A percentile compares a stretch with the other conserved stretches of the same genome.
Conservation (phyloP, 2,329 filamentous ascomycete genomes). For the Hypomyces rosellus region DNA sequence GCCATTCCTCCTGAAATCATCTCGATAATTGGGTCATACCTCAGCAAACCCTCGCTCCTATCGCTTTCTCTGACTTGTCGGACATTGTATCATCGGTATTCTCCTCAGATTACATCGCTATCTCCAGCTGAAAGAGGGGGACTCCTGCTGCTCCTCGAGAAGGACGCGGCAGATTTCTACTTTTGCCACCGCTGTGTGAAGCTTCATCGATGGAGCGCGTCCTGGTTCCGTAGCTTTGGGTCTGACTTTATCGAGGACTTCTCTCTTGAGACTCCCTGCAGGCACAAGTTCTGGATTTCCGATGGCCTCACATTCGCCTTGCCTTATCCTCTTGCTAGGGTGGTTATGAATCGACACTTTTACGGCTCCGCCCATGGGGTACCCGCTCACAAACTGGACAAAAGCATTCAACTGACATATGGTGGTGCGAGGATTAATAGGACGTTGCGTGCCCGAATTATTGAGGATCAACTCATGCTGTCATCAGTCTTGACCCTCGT, state of each 20-base stretch:
- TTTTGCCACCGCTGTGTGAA: constrained; percentile 8
- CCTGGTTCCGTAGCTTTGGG: background rate
- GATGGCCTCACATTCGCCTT: background rate
- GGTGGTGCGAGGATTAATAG: background rate
- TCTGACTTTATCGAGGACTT: background rate
- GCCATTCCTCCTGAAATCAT: constrained; percentile 13
- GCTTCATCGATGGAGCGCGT: too few species aligned
- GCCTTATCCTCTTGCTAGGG: constrained; percentile 10
- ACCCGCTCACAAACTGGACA: background rate
- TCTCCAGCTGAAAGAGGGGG: background rate
- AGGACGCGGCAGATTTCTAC: constrained; percentile 6
- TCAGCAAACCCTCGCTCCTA: constrained; percentile 4
- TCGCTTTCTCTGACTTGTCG: constrained; percentile 12
- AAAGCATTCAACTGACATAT: background rate
- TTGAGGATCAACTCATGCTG: constrained; percentile 12
- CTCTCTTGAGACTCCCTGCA: background rate
- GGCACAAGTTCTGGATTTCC: background rate
- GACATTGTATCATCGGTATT: background rate
- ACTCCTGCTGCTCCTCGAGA: constrained; percentile 11
- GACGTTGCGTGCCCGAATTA: constrained; percentile 10
- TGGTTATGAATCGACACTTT: constrained; percentile 14
- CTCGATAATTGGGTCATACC: constrained; percentile 4
- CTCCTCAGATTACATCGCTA: too few species aligned
- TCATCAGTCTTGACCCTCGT: background rate
- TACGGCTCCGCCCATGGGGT: constrained; percentile 11